Evolutionary conservation across 352 stramenopile species (phyloP).

Genomic region (Pythium dissimile): DNA sequence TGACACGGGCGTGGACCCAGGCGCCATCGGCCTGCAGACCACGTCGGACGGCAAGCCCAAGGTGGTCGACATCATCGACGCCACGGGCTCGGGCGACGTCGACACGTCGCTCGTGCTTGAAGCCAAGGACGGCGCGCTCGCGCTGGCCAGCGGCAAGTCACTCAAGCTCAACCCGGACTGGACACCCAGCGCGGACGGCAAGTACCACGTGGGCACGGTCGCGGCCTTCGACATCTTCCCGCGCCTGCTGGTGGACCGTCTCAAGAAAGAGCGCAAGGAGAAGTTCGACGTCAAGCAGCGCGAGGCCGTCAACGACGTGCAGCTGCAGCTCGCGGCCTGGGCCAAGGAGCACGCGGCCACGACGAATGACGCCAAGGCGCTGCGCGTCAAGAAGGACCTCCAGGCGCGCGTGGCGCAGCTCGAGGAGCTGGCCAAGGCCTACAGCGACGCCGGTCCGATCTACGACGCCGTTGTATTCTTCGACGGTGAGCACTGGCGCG

Average conservation of each 20-base stretch:
- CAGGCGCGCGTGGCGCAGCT: conserved; percentile 70
- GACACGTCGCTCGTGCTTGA: conserved; percentile 73
- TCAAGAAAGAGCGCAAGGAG: conserved; percentile 84
- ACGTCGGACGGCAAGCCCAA: conserved; percentile 89
- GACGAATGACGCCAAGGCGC: conserved; percentile 41
- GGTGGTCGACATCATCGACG: conserved; percentile 95
- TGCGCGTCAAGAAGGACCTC: conserved; percentile 79
- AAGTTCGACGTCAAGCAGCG: conserved; percentile 74
- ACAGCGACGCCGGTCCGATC: conserved; percentile 91
- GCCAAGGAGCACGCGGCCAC: conserved; percentile 58
- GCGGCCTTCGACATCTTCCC: conserved; percentile 90
- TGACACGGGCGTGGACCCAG: conserved; percentile 95
- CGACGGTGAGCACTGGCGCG: conserved; percentile 75
- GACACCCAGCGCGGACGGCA: conserved; percentile 45
- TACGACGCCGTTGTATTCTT: conserved; percentile 92
- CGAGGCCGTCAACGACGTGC: conserved; percentile 57
- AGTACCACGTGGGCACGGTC: conserved; percentile 85
- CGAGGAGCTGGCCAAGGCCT: conserved; percentile 63
- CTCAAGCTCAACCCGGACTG: conserved; percentile 80
- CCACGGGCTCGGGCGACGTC: conserved; percentile 92
- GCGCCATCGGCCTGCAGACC: conserved; percentile 80
- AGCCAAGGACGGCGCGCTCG: conserved; percentile 47
- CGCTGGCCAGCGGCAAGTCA: conserved; percentile 32
- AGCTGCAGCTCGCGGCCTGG: conserved; percentile 61
- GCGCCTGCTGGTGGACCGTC: conserved; percentile 46